Conservation (phyloP, 306 rosid species). For the Lithocarpus polystachyus region DNA sequence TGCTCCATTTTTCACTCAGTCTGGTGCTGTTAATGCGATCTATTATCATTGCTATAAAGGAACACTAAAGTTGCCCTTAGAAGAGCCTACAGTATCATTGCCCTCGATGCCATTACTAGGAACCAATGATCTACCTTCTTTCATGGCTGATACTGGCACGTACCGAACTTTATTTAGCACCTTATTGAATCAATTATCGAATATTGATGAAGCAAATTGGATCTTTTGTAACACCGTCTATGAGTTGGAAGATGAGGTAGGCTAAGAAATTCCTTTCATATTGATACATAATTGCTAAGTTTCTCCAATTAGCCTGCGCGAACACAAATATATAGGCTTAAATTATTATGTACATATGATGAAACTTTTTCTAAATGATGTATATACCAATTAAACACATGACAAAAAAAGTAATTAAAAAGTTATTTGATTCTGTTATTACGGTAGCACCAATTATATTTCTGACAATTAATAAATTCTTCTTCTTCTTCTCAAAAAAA, state of each 20-base stretch:
- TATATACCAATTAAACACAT: too few relatives aligned
- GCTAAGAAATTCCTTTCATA: neutral
- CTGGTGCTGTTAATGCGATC: slow-evolving; percentile 3
- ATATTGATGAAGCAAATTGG: slow-evolving; percentile 1
- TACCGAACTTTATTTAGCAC: neutral
- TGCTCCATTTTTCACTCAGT: slow-evolving; percentile 30
- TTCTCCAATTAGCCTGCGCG: too few relatives aligned
- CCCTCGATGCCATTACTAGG: slow-evolving; percentile 13
- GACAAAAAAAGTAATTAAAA: too few relatives aligned
- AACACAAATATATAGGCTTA: too few relatives aligned
- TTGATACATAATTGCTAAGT: neutral
- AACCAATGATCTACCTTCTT: neutral
- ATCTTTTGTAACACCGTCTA: slow-evolving; percentile 4
- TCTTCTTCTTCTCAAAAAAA: too few relatives aligned
- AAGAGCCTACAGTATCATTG: neutral
- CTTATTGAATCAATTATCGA: neutral
- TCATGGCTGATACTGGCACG: neutral
- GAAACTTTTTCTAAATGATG: too few relatives aligned
- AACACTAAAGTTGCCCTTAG: neutral
- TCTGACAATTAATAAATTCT: too few relatives aligned
- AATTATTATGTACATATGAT: too few relatives aligned
- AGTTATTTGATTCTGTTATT: too few relatives aligned
- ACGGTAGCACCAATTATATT: too few relatives aligned
- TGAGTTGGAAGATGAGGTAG: slow-evolving; percentile 17
- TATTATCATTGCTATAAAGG: slow-evolving; percentile 8